These are phyloP conservation scores for Botrytis tulipae DNA, from an alignment of 2,329 filamentous ascomycete genomes.

Conservation along the genomic window DNA sequence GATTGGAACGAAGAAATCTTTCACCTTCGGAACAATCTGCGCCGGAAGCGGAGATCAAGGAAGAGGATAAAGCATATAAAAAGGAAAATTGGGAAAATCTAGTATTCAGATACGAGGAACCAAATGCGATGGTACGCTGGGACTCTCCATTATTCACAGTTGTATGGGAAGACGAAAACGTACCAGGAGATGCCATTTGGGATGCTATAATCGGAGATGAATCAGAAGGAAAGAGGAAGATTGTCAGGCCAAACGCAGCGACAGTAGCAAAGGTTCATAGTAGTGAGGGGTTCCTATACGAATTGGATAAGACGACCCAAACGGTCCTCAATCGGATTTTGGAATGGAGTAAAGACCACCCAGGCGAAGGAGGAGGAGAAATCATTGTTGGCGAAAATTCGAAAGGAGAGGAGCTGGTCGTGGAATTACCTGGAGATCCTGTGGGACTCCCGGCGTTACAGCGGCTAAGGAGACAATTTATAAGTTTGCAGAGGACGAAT, in stretches of 20 bases:
- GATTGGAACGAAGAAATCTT: constrained; percentile 45
- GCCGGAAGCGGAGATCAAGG: constrained; percentile 33
- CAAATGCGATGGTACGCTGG: constrained; percentile 81
- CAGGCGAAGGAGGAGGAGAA: constrained; percentile 58
- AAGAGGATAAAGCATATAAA: constrained; percentile 38
- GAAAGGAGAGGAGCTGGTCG: constrained; percentile 49
- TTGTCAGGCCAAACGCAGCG: constrained; percentile 71
- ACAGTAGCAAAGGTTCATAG: constrained; percentile 66
- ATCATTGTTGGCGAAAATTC: constrained; percentile 42
- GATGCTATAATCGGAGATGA: constrained; percentile 61
- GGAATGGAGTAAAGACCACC: constrained; percentile 64
- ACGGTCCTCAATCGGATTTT: constrained; percentile 70
- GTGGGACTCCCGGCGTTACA: constrained; percentile 74
- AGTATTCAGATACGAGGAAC: constrained; percentile 76
- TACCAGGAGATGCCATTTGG: constrained; percentile 71
- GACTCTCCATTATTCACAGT: constrained; percentile 80
- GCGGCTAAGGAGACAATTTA: constrained; percentile 73
- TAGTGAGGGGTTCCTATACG: constrained; percentile 71
- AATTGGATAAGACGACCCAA: constrained; percentile 76
- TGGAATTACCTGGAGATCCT: constrained; percentile 65
- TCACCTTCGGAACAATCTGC: neutral
- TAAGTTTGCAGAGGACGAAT: constrained; percentile 71
- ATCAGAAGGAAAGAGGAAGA: constrained; percentile 59
- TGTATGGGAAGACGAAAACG: constrained; percentile 69
- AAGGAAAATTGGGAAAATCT: constrained; percentile 38